Conservation (phyloP, 805 yeast genomes). For the Saitoella complicata region DNA sequence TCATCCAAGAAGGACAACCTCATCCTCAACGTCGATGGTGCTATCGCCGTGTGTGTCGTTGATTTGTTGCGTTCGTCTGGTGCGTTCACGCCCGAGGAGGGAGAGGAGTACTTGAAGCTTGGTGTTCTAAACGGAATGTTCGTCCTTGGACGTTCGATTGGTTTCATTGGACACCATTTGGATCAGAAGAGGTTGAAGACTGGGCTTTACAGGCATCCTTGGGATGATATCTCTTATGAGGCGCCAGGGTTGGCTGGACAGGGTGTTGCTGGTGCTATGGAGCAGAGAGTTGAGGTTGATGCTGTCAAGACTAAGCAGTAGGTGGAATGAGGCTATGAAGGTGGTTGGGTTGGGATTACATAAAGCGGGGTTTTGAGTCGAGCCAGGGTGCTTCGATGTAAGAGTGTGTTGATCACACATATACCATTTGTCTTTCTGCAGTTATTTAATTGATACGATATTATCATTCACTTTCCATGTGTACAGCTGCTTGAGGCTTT, state of each 20-base stretch:
- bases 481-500: too few relatives aligned
- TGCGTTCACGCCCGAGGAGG: conserved; percentile 30
- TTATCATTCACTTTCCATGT: too few relatives aligned
- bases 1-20: conserved; percentile 35
- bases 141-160: conserved; percentile 31
- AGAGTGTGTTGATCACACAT: too few relatives aligned
- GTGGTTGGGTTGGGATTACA: too few relatives aligned
- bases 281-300: too few relatives aligned
- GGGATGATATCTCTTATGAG: conserved; percentile 31
- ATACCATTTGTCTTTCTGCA: too few relatives aligned
- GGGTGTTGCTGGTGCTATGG: too few relatives aligned
- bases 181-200: conserved; percentile 33
- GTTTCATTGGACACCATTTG: conserved; percentile 31
- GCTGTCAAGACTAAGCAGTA: too few relatives aligned
- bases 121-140: conserved; percentile 33
- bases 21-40: conserved; percentile 31
- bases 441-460: too few relatives aligned
- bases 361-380: too few relatives aligned
- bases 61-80: conserved; percentile 30
- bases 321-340: too few relatives aligned
- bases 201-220: conserved; percentile 31
- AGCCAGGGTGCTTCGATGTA: too few relatives aligned
- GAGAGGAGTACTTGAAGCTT: conserved; percentile 28
- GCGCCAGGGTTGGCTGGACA: conserved; percentile 5
- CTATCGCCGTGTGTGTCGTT: conserved; percentile 30